Base-by-base conservation (phyloP, 2,329 filamentous ascomycete genomes). In the Erysiphe neolycopersici region DNA sequence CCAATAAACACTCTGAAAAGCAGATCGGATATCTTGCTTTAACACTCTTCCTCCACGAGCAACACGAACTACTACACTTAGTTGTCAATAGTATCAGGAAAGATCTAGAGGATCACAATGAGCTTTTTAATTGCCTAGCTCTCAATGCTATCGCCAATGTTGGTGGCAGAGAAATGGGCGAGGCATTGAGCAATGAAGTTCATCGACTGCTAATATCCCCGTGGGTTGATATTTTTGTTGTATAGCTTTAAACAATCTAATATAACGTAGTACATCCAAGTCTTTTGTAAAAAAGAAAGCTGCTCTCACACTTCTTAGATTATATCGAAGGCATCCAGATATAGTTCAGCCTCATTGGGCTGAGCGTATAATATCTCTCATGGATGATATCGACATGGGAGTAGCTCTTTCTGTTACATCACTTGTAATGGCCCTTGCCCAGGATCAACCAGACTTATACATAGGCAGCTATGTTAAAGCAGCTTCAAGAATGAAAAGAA, bases 241-340 rank as follows among this genome's bases (percentile, higher is more conserved):
- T 16, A 18, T 31, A 38, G 2, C 14, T 6, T 38, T 43, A 18
- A 38, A 18, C 45, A 26, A 37, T 30, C 46, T 53, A 33, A 53
- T 38, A 32, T 33, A 31, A 14, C 42, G 16, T 44, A 76, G 71
- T 38, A 76, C 76, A 9, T 95, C 87, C 0, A 98, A 95, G 61
- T 76, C 89, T 0, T 98, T 98, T 53, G 89, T 98, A 47, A 98
- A 98, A 69, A 98, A 98, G 64, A 98, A 98, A 67, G 87, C 89
- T 1, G 89, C 89, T 6, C 65, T 98, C 43, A 98, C 89, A 0
- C 68, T 98, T 32, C 71, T 98, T 44, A 79, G 89, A 44, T 63
- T 98, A 5, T 98, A 95, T 61, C 80, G 89, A 52, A 98, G 98
- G 63, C 76, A 85, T 54, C 84, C 87, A 1, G 79, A 76, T 49